Evolutionary conservation across 306 rosid genomes (phyloP).

Genomic region (Malus fusca): DNA sequence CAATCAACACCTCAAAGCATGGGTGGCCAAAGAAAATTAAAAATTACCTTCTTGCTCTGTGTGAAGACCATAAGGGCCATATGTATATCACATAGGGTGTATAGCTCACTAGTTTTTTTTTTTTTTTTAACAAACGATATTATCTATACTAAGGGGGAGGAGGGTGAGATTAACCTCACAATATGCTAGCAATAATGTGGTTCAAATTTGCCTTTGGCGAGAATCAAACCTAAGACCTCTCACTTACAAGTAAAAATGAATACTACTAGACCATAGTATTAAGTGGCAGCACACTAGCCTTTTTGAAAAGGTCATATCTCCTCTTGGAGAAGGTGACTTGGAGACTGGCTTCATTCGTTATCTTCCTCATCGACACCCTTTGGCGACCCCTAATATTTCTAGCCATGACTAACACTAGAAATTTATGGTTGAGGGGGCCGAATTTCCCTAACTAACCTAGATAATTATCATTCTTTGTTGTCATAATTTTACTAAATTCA

Average conservation of each 20-base stretch:
- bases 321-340: constrained; percentile 55
- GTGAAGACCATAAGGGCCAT: constrained; percentile 39
- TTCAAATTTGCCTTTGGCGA: no score
- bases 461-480: no score
- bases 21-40: constrained; percentile 48
- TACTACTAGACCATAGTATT: no score
- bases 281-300: constrained; percentile 15
- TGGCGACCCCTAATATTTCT: constrained; percentile 34
- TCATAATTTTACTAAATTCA: no score
- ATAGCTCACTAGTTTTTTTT: constrained; percentile 6
- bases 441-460: no score
- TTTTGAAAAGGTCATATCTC: constrained; percentile 38
- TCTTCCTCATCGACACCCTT: constrained; percentile 35
- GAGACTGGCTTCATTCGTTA: constrained; percentile 26
- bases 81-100: constrained; percentile 34
- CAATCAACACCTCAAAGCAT: constrained; percentile 12
- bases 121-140: no score
- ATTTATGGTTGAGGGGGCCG: no score
- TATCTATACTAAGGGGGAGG: no score
- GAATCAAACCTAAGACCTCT: no score
- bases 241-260: no score
- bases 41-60: constrained; percentile 34
- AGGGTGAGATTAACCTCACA: no score
- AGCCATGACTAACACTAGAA: not conserved
- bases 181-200: no score